These are phyloP conservation scores for Exserohilum turcica DNA, from an alignment of 2,329 filamentous ascomycete genomes.

Conservation along the genomic window DNA sequence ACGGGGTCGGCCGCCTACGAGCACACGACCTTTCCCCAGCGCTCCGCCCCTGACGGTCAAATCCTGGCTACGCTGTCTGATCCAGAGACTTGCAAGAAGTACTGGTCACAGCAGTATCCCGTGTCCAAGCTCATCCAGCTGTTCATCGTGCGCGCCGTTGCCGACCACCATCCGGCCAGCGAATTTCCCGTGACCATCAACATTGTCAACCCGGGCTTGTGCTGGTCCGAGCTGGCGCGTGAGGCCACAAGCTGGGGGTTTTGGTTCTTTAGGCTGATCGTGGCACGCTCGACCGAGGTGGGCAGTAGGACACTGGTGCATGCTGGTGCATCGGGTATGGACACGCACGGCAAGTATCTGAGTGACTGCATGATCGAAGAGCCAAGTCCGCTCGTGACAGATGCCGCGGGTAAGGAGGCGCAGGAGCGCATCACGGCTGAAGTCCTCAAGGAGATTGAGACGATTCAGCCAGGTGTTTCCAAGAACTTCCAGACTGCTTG, in stretches of 20 bases:
- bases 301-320: constrained; percentile 48
- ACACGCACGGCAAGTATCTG: constrained; percentile 46
- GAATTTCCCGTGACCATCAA: constrained; percentile 34
- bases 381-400: constrained; percentile 39
- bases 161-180: constrained; percentile 4
- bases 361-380: constrained; percentile 31
- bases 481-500: not conserved
- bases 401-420: constrained; percentile 35
- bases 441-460: constrained; percentile 41
- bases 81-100: constrained; percentile 7
- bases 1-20: constrained; percentile 16
- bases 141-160: constrained; percentile 26
- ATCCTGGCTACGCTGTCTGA: constrained; percentile 28
- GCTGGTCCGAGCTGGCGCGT: constrained; percentile 38
- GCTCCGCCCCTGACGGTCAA: constrained; percentile 20
- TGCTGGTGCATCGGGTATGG: constrained; percentile 25
- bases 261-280: constrained; percentile 17
- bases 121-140: constrained; percentile 35
- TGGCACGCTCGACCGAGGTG: constrained; percentile 47
- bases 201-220: constrained; percentile 33
- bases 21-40: constrained; percentile 18
- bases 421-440: constrained; percentile 45
- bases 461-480: constrained; percentile 31
- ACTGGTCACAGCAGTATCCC: constrained; percentile 23
- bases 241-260: constrained; percentile 32